These are phyloP conservation scores for Carex parvula DNA, from an alignment of 176 grass and related monocot species.

Conservation along the genomic window DNA sequence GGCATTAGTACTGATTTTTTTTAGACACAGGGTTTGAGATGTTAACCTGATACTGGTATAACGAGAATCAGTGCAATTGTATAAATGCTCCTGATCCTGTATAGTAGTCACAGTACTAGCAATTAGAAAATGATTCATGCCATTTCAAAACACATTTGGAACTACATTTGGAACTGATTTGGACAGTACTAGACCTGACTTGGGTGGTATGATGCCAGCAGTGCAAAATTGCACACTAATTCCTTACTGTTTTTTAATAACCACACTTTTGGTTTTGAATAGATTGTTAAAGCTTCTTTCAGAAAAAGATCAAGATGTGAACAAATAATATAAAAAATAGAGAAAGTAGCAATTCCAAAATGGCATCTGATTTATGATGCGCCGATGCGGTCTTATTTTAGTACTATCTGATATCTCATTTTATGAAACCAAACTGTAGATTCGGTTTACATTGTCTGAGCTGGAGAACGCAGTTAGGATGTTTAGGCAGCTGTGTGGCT, in stretches of 20 bases:
- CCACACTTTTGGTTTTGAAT: neutral
- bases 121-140: neutral
- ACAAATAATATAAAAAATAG: neutral
- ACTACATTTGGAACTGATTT: neutral
- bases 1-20: neutral
- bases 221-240: neutral
- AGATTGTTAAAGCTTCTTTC: neutral
- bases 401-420: neutral
- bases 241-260: neutral
- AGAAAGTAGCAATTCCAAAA: neutral
- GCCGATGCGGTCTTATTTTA: neutral
- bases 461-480: conserved; percentile 89
- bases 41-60: neutral
- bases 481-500: conserved; percentile 70
- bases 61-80: neutral
- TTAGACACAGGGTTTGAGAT: neutral
- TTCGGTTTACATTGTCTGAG: conserved; percentile 77
- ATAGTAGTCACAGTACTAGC: neutral
- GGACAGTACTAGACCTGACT: neutral
- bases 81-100: neutral
- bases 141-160: neutral
- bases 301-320: too few relatives aligned
- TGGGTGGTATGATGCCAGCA: neutral
- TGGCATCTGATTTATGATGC: conserved; percentile 9
- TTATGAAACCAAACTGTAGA: conserved; percentile 38